Percentiles rank a stretch among this genome's conserved stretches.
Conservation (phyloP, 2,329 filamentous ascomycete species). For the Fusarium annulatum region DNA sequence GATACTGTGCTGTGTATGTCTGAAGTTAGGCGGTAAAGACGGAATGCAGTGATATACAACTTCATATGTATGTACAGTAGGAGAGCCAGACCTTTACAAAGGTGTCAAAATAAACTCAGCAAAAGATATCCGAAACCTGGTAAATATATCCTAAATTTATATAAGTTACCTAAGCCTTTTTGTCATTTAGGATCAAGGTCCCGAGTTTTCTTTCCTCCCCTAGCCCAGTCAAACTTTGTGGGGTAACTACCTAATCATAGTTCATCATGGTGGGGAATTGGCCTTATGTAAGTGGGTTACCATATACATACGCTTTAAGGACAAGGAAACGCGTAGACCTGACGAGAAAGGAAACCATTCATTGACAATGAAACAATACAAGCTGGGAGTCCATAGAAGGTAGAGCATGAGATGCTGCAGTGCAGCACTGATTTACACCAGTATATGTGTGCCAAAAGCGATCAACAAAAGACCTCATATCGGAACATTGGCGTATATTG, state of each 20-base stretch:
- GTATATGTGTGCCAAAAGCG: not conserved
- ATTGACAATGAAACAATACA: not conserved
- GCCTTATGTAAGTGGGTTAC: constrained; percentile 3
- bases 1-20: not conserved
- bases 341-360: not conserved
- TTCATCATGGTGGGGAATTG: constrained; percentile 20
- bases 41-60: not conserved
- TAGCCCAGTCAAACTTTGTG: constrained; percentile 8
- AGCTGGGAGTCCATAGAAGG: not conserved
- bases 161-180: too few relatives aligned
- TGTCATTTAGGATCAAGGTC: too few relatives aligned
- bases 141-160: too few relatives aligned
- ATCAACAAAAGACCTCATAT: not conserved
- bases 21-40: not conserved
- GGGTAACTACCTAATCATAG: constrained; percentile 19
- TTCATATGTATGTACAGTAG: not conserved
- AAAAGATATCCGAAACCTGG: too few relatives aligned
- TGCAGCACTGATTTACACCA: not conserved
- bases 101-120: too few relatives aligned
- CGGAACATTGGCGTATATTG: not conserved
- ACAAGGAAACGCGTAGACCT: not conserved
- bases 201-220: too few relatives aligned
- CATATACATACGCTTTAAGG: not conserved
- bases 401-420: not conserved
- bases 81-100: not conserved